Conservation (phyloP, 306 rosid genomes). For the Acacia melanoxylon region DNA sequence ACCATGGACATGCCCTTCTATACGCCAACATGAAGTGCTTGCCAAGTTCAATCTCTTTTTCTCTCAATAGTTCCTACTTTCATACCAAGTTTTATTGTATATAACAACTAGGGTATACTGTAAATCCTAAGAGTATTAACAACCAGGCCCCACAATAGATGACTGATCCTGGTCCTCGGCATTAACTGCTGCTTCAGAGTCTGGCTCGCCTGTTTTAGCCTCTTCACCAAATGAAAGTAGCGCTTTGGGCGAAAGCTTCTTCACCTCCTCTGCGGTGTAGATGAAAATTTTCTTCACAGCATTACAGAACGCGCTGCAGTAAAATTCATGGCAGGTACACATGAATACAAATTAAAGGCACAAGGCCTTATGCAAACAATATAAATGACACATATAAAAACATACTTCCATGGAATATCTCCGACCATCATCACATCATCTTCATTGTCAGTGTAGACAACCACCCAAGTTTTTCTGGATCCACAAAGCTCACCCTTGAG, state of each 20-base stretch:
- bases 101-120: slow-evolving; percentile 23
- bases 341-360: not conserved
- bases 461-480: slow-evolving; percentile 75
- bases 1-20: not conserved
- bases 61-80: slow-evolving; percentile 35
- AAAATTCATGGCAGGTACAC: slow-evolving; percentile 19
- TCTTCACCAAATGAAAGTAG: slow-evolving; percentile 59
- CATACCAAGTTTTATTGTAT: slow-evolving; percentile 39
- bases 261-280: slow-evolving; percentile 87
- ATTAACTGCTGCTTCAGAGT: slow-evolving; percentile 65
- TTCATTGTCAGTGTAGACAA: slow-evolving; percentile 94
- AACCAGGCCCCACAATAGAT: slow-evolving; percentile 69
- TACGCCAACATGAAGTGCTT: not conserved
- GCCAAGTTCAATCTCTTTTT: slow-evolving; percentile 19
- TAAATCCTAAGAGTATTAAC: slow-evolving; percentile 40
- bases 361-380: not conserved
- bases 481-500: slow-evolving; percentile 83
- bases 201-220: slow-evolving; percentile 57
- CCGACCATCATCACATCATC: slow-evolving; percentile 99
- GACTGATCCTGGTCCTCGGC: slow-evolving; percentile 80
- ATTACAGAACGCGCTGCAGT: slow-evolving; percentile 88
- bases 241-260: slow-evolving; percentile 84
- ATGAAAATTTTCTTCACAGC: slow-evolving; percentile 92
- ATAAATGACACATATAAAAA: slow-evolving; percentile 19
- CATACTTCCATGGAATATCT: slow-evolving; percentile 99